Conservation (phyloP, 2,329 filamentous ascomycete species). For the Fusarium dlaminii region DNA sequence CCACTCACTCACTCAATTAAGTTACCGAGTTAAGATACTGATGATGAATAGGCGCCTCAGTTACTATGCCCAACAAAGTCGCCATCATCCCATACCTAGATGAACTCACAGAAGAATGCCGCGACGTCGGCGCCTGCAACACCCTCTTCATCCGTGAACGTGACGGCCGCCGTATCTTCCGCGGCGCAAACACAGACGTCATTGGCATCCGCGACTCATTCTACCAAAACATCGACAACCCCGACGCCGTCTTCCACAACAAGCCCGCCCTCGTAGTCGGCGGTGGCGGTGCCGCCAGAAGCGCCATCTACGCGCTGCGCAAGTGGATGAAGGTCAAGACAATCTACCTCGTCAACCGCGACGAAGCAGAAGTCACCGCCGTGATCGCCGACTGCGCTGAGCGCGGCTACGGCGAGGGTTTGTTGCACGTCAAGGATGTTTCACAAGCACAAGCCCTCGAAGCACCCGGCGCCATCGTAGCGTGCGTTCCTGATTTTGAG, state of each 20-base stretch:
- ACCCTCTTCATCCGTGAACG: conserved; percentile 73
- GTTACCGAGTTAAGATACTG: background rate
- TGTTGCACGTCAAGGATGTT: conserved; percentile 69
- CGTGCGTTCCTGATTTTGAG: conserved; percentile 80
- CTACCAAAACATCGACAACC: conserved; percentile 60
- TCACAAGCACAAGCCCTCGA: conserved; percentile 68
- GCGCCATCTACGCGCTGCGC: conserved; percentile 78
- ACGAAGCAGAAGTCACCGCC: conserved; percentile 71
- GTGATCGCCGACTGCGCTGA: conserved; percentile 71
- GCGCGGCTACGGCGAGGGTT: conserved; percentile 66
- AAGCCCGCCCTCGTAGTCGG: conserved; percentile 78
- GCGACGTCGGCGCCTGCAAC: conserved; percentile 80
- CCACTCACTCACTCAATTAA: background rate
- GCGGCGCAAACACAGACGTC: conserved; percentile 85
- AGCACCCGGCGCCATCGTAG: conserved; percentile 73
- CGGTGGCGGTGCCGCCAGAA: conserved; percentile 81
- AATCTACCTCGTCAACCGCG: conserved; percentile 83
- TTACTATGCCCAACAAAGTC: conserved; percentile 89
- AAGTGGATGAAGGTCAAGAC: conserved; percentile 73
- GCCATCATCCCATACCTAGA: conserved; percentile 78
- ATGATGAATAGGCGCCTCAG: conserved; percentile 64
- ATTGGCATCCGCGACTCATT: conserved; percentile 81
- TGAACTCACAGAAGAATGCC: conserved; percentile 75
- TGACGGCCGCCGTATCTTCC: conserved; percentile 61
- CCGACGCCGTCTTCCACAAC: conserved; percentile 60